Conservation (phyloP, 2,329 filamentous ascomycete species). For the Penicillium sp. region DNA sequence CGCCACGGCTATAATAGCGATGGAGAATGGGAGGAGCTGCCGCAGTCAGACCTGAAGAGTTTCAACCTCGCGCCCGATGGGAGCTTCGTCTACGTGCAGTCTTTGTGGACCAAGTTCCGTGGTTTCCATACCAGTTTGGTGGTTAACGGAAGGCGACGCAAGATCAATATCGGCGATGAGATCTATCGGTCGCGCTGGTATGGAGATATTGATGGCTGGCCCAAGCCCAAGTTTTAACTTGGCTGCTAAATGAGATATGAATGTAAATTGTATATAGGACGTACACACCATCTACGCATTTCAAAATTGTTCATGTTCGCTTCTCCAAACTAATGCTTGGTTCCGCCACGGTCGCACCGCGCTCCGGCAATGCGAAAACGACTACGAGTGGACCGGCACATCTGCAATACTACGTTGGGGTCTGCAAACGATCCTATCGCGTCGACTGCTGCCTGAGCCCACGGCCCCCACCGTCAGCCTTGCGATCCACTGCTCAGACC, state of each 20-base stretch:
- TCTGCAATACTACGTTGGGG: not conserved
- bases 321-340: not conserved
- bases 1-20: slow-evolving; percentile 19
- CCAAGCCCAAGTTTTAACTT: slow-evolving; percentile 17
- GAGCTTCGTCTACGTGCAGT: slow-evolving; percentile 24
- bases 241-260: not conserved
- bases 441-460: not conserved
- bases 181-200: slow-evolving; percentile 29
- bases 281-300: too few relatives aligned
- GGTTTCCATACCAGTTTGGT: slow-evolving; percentile 25
- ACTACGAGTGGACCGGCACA: not conserved
- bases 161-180: slow-evolving; percentile 24
- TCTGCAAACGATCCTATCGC: not conserved
- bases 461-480: not conserved
- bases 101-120: slow-evolving; percentile 20
- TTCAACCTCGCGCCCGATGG: slow-evolving; percentile 27
- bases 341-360: not conserved
- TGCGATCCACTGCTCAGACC: not conserved
- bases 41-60: slow-evolving; percentile 24
- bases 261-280: not conserved
- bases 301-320: too few relatives aligned
- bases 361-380: not conserved
- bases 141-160: slow-evolving; percentile 12
- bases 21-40: slow-evolving; percentile 20
- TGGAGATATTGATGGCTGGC: slow-evolving; percentile 25